Conservation (phyloP, 768 basidiomycete genomes). For the Cyclocybe cylindracea region DNA sequence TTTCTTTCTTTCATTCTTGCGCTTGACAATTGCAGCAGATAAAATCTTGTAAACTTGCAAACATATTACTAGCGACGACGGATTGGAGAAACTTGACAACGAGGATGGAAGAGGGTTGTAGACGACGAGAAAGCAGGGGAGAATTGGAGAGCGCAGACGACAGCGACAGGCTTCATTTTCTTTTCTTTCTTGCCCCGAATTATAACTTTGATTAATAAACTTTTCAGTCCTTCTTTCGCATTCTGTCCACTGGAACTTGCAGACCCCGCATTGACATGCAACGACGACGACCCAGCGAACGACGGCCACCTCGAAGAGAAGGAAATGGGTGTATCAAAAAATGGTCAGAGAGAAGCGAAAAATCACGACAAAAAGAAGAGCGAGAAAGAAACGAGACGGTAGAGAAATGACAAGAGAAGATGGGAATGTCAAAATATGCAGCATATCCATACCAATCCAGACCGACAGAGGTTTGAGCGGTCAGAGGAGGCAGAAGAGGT, state of each 20-base stretch:
- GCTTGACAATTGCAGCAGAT: slow-evolving; percentile 19
- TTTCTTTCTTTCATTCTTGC: slow-evolving; percentile 14
- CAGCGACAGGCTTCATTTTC: slow-evolving; percentile 20
- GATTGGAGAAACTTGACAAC: slow-evolving; percentile 30
- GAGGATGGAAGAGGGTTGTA: slow-evolving; percentile 19
- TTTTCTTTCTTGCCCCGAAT: slow-evolving; percentile 23
- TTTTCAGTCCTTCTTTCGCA: slow-evolving; percentile 20
- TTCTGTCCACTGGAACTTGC: slow-evolving; percentile 20
- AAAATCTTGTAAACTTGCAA: slow-evolving; percentile 33
- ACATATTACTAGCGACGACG: slow-evolving; percentile 30
- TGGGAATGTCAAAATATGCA: slow-evolving; percentile 27
- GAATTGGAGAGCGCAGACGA: slow-evolving; percentile 14
- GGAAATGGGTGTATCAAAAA: slow-evolving; percentile 15
- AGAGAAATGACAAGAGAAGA: slow-evolving; percentile 7
- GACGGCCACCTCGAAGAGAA: slow-evolving; percentile 13
- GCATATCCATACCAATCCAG: slow-evolving; percentile 45
- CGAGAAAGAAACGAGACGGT: slow-evolving; percentile 2
- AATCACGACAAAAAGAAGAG: slow-evolving; percentile 12
- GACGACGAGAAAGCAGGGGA: slow-evolving; percentile 24
- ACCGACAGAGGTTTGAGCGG: slow-evolving; percentile 17
- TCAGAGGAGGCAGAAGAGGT: slow-evolving; percentile 16
- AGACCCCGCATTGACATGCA: slow-evolving; percentile 12
- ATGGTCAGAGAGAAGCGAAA: slow-evolving; percentile 21
- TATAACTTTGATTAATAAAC: slow-evolving; percentile 28
- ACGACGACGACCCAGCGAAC: slow-evolving; percentile 9